These are phyloP conservation scores for Boletus holoroseus DNA, from an alignment of 1,284 basidiomycete genomes.

Conservation along the genomic window DNA sequence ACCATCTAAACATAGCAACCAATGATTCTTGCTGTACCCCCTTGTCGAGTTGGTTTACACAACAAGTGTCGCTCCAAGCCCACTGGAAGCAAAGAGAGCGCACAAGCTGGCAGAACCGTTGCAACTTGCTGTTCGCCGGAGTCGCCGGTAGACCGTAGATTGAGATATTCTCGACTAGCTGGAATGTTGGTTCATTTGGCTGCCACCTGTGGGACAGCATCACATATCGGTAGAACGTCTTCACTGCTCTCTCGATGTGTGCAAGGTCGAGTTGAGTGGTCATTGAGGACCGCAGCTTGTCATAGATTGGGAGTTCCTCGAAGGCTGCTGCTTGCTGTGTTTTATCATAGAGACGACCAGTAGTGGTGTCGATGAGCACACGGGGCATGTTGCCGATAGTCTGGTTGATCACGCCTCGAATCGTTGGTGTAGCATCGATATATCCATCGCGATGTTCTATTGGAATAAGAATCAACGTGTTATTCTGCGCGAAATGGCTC, in stretches of 20 bases:
- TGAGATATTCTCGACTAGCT: not conserved
- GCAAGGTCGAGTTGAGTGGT: not conserved
- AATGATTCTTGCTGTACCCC: constrained; percentile 9
- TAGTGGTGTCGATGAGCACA: not conserved
- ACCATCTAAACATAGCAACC: constrained; percentile 17
- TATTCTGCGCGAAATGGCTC: not conserved
- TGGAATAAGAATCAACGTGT: not conserved
- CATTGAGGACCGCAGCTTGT: not conserved
- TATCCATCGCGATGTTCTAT: not conserved
- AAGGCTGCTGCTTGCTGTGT: not conserved
- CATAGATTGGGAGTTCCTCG: not conserved
- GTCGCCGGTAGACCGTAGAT: constrained; percentile 1
- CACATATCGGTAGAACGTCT: not conserved
- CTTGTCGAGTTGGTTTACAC: constrained; percentile 1
- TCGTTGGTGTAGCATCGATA: not conserved
- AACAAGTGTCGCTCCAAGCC: constrained; percentile 18
- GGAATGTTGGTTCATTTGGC: no score
- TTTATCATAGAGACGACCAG: not conserved
- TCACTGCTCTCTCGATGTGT: not conserved
- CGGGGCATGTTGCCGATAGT: not conserved
- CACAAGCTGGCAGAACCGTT: constrained; percentile 5
- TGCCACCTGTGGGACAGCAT: not conserved
- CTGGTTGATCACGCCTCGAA: not conserved
- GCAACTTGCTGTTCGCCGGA: constrained; percentile 1
- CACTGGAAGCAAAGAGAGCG: constrained; percentile 2